Evolutionary conservation across 306 rosid genomes (phyloP).

Genomic region (Vachellia pachyceras): DNA sequence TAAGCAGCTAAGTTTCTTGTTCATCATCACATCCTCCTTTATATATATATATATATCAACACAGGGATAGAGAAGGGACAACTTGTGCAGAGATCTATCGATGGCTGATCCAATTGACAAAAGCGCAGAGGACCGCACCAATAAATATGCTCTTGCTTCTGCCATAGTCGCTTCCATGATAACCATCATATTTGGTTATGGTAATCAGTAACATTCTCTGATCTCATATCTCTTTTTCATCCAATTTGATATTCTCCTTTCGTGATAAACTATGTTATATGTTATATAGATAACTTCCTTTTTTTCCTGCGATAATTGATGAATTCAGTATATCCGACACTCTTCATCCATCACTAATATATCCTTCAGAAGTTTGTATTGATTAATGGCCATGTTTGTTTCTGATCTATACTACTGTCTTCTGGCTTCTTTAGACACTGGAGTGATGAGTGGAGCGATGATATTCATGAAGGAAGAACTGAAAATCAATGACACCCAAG

Average conservation of each 20-base stretch:
- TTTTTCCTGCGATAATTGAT: no score
- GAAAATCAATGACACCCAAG: constrained; percentile 60
- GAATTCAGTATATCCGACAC: no score
- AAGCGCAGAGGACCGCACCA: constrained; percentile 14
- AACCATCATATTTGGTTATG: constrained; percentile 58
- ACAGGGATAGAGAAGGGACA: background rate
- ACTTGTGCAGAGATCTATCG: background rate
- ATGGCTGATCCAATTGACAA: constrained; percentile 11
- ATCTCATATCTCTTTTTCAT: background rate
- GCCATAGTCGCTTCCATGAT: constrained; percentile 60
- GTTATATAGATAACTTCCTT: no score
- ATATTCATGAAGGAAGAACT: constrained; percentile 81
- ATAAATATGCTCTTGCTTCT: constrained; percentile 57
- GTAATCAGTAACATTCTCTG: background rate
- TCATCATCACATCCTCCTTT: background rate
- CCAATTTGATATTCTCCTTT: background rate
- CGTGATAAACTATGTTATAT: no score
- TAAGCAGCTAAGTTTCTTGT: background rate
- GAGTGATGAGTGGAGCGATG: constrained; percentile 96
- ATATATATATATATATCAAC: background rate
- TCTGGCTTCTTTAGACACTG: constrained; percentile 57
- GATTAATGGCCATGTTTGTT: background rate
- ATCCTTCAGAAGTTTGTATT: background rate
- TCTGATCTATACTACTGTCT: background rate
- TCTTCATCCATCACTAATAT: no score